A percentile compares a stretch with the other conserved stretches of the same genome.
Conservation (phyloP, 768 basidiomycete species). For the Polyporus arcularius region DNA sequence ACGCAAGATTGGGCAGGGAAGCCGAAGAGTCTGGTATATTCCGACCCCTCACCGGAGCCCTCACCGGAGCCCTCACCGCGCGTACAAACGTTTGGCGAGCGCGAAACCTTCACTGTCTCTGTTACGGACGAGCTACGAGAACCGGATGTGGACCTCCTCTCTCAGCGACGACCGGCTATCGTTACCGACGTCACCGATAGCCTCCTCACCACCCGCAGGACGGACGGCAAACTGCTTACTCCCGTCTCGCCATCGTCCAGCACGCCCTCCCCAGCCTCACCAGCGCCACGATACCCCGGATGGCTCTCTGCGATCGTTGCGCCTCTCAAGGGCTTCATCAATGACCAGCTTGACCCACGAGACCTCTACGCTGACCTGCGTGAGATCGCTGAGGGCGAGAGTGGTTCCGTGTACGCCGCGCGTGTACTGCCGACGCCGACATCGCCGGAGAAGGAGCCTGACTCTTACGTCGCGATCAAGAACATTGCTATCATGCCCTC, state of each 20-base stretch:
- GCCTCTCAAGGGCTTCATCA: constrained; percentile 64
- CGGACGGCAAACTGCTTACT: constrained; percentile 8
- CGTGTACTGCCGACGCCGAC: constrained; percentile 28
- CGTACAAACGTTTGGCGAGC: constrained; percentile 21
- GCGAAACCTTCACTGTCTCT: constrained; percentile 16
- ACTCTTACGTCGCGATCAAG: constrained; percentile 68
- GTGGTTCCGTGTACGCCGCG: constrained; percentile 65
- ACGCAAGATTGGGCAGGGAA: constrained; percentile 20
- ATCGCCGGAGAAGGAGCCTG: constrained; percentile 15
- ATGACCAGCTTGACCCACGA: constrained; percentile 60
- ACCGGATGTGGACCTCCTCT: constrained; percentile 6
- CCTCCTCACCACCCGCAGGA: constrained; percentile 8
- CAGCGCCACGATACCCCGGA: constrained; percentile 54
- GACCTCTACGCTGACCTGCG: constrained; percentile 65
- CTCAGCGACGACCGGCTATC: constrained; percentile 23
- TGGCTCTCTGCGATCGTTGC: constrained; percentile 64
- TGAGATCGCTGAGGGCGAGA: constrained; percentile 85
- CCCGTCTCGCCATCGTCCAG: constrained; percentile 24
- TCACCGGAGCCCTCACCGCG: constrained; percentile 15
- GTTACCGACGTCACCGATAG: constrained; percentile 17
- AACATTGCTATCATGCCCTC: constrained; percentile 60
- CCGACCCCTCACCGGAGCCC: constrained; percentile 25
- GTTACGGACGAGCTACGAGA: constrained; percentile 20
- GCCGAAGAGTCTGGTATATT: constrained; percentile 12
- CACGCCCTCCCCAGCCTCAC: constrained; percentile 40